Conservation (phyloP, 2,329 filamentous ascomycete species). For the Amylocarpus encephaloides region DNA sequence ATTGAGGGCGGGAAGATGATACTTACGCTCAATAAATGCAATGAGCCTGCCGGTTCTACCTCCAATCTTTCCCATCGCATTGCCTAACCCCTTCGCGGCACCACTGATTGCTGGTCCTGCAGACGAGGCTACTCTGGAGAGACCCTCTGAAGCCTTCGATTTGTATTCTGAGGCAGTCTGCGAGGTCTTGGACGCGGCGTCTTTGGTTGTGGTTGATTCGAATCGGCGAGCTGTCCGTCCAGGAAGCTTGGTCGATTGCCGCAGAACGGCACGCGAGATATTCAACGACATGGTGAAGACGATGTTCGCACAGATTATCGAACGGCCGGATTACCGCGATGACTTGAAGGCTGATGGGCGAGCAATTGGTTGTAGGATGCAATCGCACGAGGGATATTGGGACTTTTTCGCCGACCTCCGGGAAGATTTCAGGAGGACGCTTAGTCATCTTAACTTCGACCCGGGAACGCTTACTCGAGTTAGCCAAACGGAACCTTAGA, state of each 20-base stretch:
- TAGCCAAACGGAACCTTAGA: too few species aligned
- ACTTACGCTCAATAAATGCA: slow-evolving; percentile 79
- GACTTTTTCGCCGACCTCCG: slow-evolving; percentile 17
- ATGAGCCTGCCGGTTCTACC: slow-evolving; percentile 77
- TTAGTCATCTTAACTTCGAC: slow-evolving; percentile 3
- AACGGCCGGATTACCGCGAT: slow-evolving; percentile 16
- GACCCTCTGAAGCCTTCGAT: slow-evolving; percentile 71
- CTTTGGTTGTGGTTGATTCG: slow-evolving; percentile 50
- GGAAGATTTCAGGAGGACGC: slow-evolving; percentile 14
- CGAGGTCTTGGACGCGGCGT: slow-evolving; percentile 38
- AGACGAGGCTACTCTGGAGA: slow-evolving; percentile 73
- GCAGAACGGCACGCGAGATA: slow-evolving; percentile 27
- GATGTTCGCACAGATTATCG: slow-evolving; percentile 17
- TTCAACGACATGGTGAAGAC: slow-evolving; percentile 27
- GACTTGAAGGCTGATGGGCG: slow-evolving; percentile 17
- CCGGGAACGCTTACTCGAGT: slow-evolving; percentile 1
- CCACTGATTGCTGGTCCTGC: slow-evolving; percentile 72
- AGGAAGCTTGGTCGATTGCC: slow-evolving; percentile 28
- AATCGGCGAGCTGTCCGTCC: slow-evolving; percentile 36
- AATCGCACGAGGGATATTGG: slow-evolving; percentile 13
- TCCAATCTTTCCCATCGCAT: slow-evolving; percentile 68
- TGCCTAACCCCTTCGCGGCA: slow-evolving; percentile 61
- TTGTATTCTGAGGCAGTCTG: slow-evolving; percentile 41
- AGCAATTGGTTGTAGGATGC: slow-evolving; percentile 25
- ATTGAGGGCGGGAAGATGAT: slow-evolving; percentile 7